Evolutionary conservation across 805 yeast genomes (phyloP).

Genomic region (Grigorovia humatica): DNA sequence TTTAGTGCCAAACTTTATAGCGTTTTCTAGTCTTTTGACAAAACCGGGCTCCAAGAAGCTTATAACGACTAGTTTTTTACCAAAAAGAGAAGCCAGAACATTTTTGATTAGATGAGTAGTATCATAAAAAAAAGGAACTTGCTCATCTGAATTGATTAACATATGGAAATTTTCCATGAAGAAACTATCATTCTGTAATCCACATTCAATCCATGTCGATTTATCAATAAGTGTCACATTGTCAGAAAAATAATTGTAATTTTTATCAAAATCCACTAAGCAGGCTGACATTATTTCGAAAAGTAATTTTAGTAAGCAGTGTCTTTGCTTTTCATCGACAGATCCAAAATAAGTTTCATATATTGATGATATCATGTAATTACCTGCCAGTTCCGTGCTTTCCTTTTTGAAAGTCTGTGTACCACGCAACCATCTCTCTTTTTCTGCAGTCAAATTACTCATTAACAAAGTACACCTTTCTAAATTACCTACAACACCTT

Average conservation of each 20-base stretch:
- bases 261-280: slow-evolving; percentile 32
- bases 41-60: slow-evolving; percentile 66
- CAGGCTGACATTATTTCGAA: slow-evolving; percentile 26
- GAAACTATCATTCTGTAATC: slow-evolving; percentile 49
- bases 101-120: slow-evolving; percentile 45
- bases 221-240: slow-evolving; percentile 34
- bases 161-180: slow-evolving; percentile 55
- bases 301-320: slow-evolving; percentile 29
- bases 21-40: slow-evolving; percentile 61
- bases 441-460: slow-evolving; percentile 54
- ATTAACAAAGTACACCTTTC: slow-evolving; percentile 51
- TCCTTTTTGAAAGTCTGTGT: slow-evolving; percentile 40
- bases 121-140: slow-evolving; percentile 58
- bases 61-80: slow-evolving; percentile 38
- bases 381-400: slow-evolving; percentile 47
- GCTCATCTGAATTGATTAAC: slow-evolving; percentile 28
- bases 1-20: slow-evolving; percentile 72
- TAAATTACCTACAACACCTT: slow-evolving; percentile 47
- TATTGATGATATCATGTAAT: slow-evolving; percentile 54
- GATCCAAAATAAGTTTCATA: slow-evolving; percentile 51
- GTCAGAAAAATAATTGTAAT: slow-evolving; percentile 29
- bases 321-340: slow-evolving; percentile 41
- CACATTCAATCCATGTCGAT: slow-evolving; percentile 41
- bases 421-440: slow-evolving; percentile 61
- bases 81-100: slow-evolving; percentile 29